A percentile compares a stretch with the other conserved stretches of the same genome.
Conservation (phyloP, 768 basidiomycete species). For the Ramaria sp. region DNA sequence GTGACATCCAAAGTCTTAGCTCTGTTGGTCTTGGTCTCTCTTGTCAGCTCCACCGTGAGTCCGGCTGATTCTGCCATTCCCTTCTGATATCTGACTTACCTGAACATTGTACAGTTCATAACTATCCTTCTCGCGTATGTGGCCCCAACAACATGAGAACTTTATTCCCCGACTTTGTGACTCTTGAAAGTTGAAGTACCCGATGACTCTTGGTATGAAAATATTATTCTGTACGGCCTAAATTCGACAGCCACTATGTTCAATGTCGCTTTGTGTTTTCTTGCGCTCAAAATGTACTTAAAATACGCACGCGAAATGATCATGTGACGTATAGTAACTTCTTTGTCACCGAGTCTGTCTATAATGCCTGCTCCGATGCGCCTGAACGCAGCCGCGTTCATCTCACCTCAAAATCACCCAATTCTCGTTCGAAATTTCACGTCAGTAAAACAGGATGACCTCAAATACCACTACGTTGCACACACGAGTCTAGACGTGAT, state of each 20-base stretch:
- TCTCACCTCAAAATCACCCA: slow-evolving; percentile 74
- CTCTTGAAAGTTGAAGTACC: no score
- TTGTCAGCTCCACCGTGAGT: neutral
- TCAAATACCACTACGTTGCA: slow-evolving; percentile 87
- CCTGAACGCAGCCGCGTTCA: slow-evolving; percentile 75
- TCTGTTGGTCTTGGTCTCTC: neutral
- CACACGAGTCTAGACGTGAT: slow-evolving; percentile 87
- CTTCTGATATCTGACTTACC: neutral
- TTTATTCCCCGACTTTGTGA: no score
- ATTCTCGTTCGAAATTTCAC: slow-evolving; percentile 70
- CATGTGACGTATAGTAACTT: neutral
- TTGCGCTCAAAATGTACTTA: no score
- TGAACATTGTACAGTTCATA: neutral
- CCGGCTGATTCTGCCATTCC: neutral
- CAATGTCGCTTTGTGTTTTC: no score
- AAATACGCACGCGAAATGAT: neutral
- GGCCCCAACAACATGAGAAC: neutral
- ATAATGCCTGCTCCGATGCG: slow-evolving; percentile 58
- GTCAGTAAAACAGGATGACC: slow-evolving; percentile 42
- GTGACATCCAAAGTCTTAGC: neutral
- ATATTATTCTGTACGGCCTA: no score
- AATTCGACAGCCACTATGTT: no score
- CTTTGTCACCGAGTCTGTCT: neutral
- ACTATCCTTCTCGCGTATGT: neutral
- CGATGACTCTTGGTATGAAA: no score